Evolutionary conservation across 768 basidiomycete genomes (phyloP), one percentile per base, ranked within the genome.

Genomic region (Tulasnella sp.): DNA sequence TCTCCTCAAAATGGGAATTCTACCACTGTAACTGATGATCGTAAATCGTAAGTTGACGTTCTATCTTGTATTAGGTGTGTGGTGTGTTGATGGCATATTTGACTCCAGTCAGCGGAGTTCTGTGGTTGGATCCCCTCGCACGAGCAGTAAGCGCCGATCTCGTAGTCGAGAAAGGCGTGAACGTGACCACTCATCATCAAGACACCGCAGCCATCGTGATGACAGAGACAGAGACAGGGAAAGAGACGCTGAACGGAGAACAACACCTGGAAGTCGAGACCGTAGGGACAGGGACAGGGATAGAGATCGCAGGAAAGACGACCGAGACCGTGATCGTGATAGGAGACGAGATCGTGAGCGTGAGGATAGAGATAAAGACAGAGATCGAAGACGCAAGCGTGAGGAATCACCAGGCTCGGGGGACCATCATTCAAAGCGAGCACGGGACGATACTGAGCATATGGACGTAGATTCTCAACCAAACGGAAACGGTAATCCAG

Each of bases 91-190:
- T 22, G n/a, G n/a, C n/a, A 13, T 10, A 39, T 33, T 48, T 5
- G 28, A 43, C 20, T 50, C 13, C 53, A 79, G 79, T 50, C 81
- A 79, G 55, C 78, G 82, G 58, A 81, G 81, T 62, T 76, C 77
- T 63, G 85, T 84, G 3, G 78, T 78, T 32, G 83, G 85, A 62
- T 87, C 83, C 8, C 76, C 78, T 58, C 77, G 75, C 37, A 85
- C 83, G 19, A 73, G 71, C 58, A 73, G 74, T 53, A 86, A 83
- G 41, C 82, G 84, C 59, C 72, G 77, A 55, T 88, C 86, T 8
- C 68, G 67, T 46, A 87, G 70, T 58, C 69, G 72, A 50, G 78
- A 78, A 31, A 71, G 69, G 48, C 72, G 75, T 19, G 70, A 75
- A 31, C 75, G 81, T 3, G 74, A 77, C 25, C 44, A 42, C 55